Base-by-base conservation (phyloP, 2,329 filamentous ascomycete genomes). In the Botrytis hyacinthi region DNA sequence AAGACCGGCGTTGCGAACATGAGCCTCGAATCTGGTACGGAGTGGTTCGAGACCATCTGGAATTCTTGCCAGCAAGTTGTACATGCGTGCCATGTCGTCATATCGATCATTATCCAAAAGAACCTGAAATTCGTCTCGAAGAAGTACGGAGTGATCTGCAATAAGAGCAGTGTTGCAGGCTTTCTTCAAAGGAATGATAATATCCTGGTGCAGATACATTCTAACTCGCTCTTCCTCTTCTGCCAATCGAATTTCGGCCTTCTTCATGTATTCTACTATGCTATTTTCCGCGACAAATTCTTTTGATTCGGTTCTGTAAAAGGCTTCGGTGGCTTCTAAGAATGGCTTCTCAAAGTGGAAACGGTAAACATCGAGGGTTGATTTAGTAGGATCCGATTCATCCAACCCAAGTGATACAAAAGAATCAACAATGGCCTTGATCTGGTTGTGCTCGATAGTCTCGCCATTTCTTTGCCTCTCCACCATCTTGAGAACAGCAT, bases 191-290 rank as follows among this genome's bases (percentile, higher is more conserved):
- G 91, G 91, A 12, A 90, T 85, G 78, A 93, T 92, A 73, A 98
- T 98, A 82, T 99, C 96, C 51, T 90, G 89, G 80, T 98, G 94
- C 63, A 99, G 87, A 80, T 97, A 99, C 80, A 98, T 90, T 77
- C 90, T 90, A 16, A 99, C 96, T 40, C 96, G 93, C 81, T 95
- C 93, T 84, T 97, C 96, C 83, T 99, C 96, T 83, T 99, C 96
- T 12, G 93, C 90, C 75, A 99, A 84, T 46, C 96, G 91, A 60
- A 90, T 84, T 84, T 98, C 95, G 0, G 96, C 97, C 88, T 99
- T 99, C 87, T 98, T 98, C 96, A 99, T 98, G 84, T 98, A 99
- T 81, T 99, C 96, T 48, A 99, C 95, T 6, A 99, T 94, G 76
- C 93, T 97, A 82, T 99, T 99, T 82, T 98, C 95, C 18, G 94